Conservation (phyloP, 768 basidiomycete genomes). For the Coprinopsis strossmayeri region DNA sequence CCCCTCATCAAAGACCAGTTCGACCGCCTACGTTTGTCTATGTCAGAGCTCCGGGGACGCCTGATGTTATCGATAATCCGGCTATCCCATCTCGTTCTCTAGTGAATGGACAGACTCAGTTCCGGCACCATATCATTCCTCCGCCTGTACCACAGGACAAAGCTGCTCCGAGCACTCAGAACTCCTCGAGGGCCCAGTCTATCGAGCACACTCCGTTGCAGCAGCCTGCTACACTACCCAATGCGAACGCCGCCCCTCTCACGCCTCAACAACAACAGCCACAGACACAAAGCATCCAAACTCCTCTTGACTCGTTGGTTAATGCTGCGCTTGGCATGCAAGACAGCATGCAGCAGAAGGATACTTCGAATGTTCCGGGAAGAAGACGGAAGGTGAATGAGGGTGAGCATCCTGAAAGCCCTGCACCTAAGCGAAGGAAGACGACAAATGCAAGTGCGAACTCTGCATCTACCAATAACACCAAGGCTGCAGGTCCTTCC, state of each 20-base stretch:
- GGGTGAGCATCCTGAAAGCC: constrained; percentile 27
- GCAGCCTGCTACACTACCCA: constrained; percentile 2
- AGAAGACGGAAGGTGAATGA: constrained; percentile 16
- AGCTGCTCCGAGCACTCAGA: no score
- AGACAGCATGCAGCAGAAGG: constrained; percentile 16
- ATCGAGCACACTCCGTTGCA: constrained; percentile 5
- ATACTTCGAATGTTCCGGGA: constrained; percentile 4
- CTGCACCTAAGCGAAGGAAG: constrained; percentile 28
- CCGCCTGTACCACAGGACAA: no score
- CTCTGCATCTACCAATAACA: no score
- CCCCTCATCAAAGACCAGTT: neutral
- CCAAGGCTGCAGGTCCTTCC: no score
- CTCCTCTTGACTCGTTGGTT: constrained; percentile 51
- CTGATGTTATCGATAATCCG: constrained; percentile 11
- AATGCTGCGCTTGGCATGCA: constrained; percentile 55
- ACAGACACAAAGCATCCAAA: constrained; percentile 18
- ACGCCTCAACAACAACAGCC: constrained; percentile 8
- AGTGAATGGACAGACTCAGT: constrained; percentile 6
- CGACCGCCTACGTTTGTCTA: constrained; percentile 20
- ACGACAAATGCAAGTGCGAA: constrained; percentile 13
- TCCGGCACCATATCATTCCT: neutral
- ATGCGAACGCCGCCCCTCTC: neutral
- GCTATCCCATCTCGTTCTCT: constrained; percentile 4
- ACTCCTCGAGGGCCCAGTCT: neutral
- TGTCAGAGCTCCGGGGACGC: constrained; percentile 17